Evolutionary conservation across 176 grass and related monocot species (phyloP).

Genomic region (Tuctoria greenei): DNA sequence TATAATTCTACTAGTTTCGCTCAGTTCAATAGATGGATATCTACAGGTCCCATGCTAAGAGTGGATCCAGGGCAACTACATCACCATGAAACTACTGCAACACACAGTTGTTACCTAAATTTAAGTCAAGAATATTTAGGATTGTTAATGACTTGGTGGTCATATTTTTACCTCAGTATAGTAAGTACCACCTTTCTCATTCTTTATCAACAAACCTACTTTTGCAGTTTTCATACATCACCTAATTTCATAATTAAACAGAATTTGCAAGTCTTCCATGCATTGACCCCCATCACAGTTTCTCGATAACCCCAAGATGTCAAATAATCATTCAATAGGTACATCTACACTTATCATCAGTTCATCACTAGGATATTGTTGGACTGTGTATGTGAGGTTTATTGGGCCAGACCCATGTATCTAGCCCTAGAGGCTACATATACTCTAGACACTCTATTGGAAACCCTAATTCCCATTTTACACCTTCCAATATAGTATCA

Average conservation of each 20-base stretch:
- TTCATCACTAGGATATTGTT: not conserved
- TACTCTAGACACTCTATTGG: no score
- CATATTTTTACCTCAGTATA: not conserved
- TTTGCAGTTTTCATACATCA: not conserved
- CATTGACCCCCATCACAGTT: not conserved
- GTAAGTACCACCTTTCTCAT: not conserved
- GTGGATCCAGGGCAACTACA: not conserved
- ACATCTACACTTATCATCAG: constrained; percentile 12
- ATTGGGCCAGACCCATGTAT: no score
- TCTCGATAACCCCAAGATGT: not conserved
- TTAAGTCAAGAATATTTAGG: not conserved
- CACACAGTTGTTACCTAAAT: not conserved
- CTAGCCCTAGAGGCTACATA: no score
- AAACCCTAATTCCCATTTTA: no score
- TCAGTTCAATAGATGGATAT: not conserved
- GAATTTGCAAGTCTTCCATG: constrained; percentile 16
- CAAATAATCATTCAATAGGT: constrained; percentile 9
- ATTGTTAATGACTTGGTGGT: not conserved
- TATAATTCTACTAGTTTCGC: constrained; percentile 1
- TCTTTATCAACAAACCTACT: not conserved
- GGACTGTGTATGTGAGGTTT: no score
- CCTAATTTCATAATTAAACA: not conserved
- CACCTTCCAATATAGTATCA: no score
- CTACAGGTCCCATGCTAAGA: not conserved
- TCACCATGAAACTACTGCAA: not conserved